Percentiles rank a stretch among this genome's conserved stretches.
These are phyloP conservation scores for Capronia epimyces DNA, from an alignment of 2,329 filamentous ascomycete species.

Conservation along the genomic window DNA sequence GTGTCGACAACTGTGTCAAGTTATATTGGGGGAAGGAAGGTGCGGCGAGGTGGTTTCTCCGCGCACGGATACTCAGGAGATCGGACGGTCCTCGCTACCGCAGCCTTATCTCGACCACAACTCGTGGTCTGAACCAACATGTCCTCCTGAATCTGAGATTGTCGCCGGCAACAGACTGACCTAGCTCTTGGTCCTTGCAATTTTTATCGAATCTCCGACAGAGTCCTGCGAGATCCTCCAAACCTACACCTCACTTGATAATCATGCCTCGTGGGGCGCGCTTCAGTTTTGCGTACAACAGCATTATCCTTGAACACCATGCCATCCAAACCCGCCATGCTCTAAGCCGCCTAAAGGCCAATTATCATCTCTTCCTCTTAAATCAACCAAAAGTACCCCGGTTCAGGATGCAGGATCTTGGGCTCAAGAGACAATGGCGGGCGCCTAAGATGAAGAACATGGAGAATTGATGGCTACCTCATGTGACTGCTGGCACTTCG, in stretches of 20 bases:
- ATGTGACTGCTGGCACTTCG: not conserved
- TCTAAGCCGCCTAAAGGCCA: constrained; percentile 23
- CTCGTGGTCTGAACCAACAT: no score
- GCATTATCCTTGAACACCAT: constrained; percentile 27
- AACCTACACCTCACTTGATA: not conserved
- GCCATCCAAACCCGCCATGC: constrained; percentile 24
- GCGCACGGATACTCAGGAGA: not conserved
- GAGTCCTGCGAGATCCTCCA: not conserved
- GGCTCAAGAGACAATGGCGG: constrained; percentile 18
- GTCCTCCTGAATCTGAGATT: not conserved
- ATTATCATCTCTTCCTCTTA: constrained; percentile 28
- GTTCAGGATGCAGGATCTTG: constrained; percentile 15
- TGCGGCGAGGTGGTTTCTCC: constrained; percentile 19
- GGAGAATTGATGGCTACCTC: constrained; percentile 9
- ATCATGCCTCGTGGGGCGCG: constrained; percentile 11
- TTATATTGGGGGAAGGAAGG: constrained; percentile 11
- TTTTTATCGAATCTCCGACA: not conserved
- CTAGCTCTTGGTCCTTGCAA: not conserved
- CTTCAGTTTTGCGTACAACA: constrained; percentile 26
- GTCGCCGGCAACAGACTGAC: constrained; percentile 1
- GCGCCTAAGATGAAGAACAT: constrained; percentile 23
- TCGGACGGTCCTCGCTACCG: not conserved
- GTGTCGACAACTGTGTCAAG: not conserved
- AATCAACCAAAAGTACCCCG: constrained; percentile 26
- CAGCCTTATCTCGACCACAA: not conserved